Percentiles rank a stretch among this genome's conserved stretches.
phyloP scores from a whole-genome alignment of 2,329 filamentous ascomycete species.

The Lasiodiplodia citricola region DNA sequence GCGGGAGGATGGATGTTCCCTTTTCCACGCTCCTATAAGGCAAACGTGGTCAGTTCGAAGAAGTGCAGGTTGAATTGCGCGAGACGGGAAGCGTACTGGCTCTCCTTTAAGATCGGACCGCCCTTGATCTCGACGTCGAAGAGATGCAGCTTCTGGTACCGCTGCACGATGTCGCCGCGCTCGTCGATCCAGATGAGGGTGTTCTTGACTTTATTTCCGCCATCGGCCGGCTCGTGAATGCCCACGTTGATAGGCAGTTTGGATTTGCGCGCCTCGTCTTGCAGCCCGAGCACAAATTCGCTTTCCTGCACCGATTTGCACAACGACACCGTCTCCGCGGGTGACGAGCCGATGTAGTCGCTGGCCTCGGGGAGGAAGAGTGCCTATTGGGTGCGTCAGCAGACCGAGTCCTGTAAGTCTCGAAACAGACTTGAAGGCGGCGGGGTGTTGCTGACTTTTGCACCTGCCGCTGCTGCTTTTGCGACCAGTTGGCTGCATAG shows the following conservation, averaged over 20 bases:
- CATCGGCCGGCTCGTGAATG: conserved; percentile 73
- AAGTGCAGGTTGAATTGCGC: not conserved
- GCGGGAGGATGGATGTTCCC: conserved; percentile 67
- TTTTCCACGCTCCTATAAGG: conserved; percentile 64
- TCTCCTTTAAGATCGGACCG: conserved; percentile 67
- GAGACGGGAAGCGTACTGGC: conserved; percentile 44
- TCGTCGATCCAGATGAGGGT: conserved; percentile 71
- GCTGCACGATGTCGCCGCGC: conserved; percentile 61
- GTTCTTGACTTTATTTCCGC: conserved; percentile 63
- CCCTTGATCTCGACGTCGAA: conserved; percentile 73
- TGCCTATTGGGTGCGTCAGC: conserved; percentile 53
- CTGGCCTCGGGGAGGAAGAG: conserved; percentile 92
- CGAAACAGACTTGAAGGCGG: not conserved
- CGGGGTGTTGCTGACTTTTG: conserved; percentile 63
- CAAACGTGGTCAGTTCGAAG: not conserved
- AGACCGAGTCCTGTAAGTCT: not conserved
- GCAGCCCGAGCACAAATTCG: conserved; percentile 78
- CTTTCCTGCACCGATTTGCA: conserved; percentile 69
- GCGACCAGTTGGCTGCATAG: conserved; percentile 75
- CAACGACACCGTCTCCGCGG: conserved; percentile 71
- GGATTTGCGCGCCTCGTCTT: conserved; percentile 67
- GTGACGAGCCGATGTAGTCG: conserved; percentile 80
- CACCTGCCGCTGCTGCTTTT: conserved; percentile 76
- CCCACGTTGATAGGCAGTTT: conserved; percentile 81
- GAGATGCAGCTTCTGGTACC: conserved; percentile 89